Conservation (phyloP, 371 early-diverging fungal genomes). For the Mortierella sp. region DNA sequence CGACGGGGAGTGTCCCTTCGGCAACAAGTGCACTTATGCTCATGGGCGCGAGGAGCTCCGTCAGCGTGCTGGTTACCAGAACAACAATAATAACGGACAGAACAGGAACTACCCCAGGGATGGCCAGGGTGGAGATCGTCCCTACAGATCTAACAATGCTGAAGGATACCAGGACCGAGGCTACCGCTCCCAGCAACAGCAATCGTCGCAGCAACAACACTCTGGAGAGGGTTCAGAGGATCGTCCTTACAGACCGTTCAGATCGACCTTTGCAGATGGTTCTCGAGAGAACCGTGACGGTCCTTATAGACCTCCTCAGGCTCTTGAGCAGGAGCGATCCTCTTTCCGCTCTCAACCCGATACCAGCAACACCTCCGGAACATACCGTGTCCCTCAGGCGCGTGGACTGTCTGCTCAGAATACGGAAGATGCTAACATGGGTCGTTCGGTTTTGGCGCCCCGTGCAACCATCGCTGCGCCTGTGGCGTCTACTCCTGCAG, state of each 20-base stretch:
- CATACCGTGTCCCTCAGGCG: conserved; percentile 47
- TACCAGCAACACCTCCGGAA: conserved; percentile 26
- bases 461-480: conserved; percentile 25
- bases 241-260: conserved; percentile 20
- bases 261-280: conserved; percentile 39
- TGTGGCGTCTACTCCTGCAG: neutral
- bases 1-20: conserved; percentile 85
- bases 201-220: conserved; percentile 26
- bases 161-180: conserved; percentile 45
- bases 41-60: conserved; percentile 72
- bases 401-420: conserved; percentile 24
- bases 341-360: conserved; percentile 25
- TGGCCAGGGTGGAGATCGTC: conserved; percentile 46
- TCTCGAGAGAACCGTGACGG: conserved; percentile 48
- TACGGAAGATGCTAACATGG: conserved; percentile 23
- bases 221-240: conserved; percentile 29
- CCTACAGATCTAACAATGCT: conserved; percentile 25
- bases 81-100: conserved; percentile 30
- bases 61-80: conserved; percentile 42
- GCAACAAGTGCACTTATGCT: conserved; percentile 88
- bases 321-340: conserved; percentile 35
- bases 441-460: conserved; percentile 47
- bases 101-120: conserved; percentile 28
- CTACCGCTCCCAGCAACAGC: conserved; percentile 32
- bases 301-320: conserved; percentile 53